Conservation (phyloP, 495 filamentous ascomycete genomes). For the Hypoxylon perforatum region DNA sequence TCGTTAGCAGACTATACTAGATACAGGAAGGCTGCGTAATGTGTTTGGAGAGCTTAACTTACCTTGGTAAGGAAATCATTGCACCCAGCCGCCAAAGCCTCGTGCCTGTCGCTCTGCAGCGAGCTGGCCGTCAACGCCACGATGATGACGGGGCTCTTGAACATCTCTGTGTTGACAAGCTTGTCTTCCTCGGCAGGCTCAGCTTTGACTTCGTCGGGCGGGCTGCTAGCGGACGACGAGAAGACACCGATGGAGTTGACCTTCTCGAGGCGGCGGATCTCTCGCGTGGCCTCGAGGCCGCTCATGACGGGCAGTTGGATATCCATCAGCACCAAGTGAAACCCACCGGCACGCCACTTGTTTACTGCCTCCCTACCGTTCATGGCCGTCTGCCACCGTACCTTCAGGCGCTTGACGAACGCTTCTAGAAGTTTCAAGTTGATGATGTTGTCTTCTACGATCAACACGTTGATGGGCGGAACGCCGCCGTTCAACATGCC, state of each 20-base stretch:
- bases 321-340: slow-evolving; percentile 97
- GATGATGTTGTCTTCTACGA: slow-evolving; percentile 98
- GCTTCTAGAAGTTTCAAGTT: slow-evolving; percentile 92
- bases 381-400: slow-evolving; percentile 96
- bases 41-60: slow-evolving; percentile 46
- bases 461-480: slow-evolving; percentile 95
- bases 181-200: slow-evolving; percentile 70
- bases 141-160: slow-evolving; percentile 97
- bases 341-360: slow-evolving; percentile 95
- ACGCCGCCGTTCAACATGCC: slow-evolving; percentile 85
- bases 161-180: slow-evolving; percentile 75
- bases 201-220: slow-evolving; percentile 49
- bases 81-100: slow-evolving; percentile 93
- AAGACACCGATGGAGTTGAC: slow-evolving; percentile 93
- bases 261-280: slow-evolving; percentile 90
- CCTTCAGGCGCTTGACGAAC: slow-evolving; percentile 95
- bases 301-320: slow-evolving; percentile 98
- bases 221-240: slow-evolving; percentile 57
- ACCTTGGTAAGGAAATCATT: slow-evolving; percentile 99
- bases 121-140: slow-evolving; percentile 94
- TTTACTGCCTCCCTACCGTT: slow-evolving; percentile 92
- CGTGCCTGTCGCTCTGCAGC: slow-evolving; percentile 92
- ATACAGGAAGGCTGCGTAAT: too few relatives aligned
- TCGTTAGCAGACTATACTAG: slow-evolving; percentile 13
- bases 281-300: slow-evolving; percentile 94